Base-by-base conservation (phyloP, 192 early-diverging fungal species). In the Backusella tarrabulga region DNA sequence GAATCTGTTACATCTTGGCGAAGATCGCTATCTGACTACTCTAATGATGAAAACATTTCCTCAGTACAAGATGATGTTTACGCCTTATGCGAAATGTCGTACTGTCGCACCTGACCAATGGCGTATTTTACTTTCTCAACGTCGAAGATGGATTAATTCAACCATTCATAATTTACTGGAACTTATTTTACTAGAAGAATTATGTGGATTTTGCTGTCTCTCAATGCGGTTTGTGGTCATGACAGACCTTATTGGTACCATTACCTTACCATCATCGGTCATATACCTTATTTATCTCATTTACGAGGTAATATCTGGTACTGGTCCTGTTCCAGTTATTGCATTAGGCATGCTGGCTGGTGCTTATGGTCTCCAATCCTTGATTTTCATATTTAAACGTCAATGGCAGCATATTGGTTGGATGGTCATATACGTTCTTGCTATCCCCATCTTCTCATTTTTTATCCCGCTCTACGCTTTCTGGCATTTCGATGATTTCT, bases 401-500 rank as follows among this genome's bases (percentile, higher is more conserved):
- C 89, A 94, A 81, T 92, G 89, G 87, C 88, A 92, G 77, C 90
- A 92, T 75, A 92, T 95, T 72, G 91, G 91, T n/a, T 95, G 94
- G 95, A 95, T 97, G 95, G 86, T 97, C 35, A 92, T 96, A 71
- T 92, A 90, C 71, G 88, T 95, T 44, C 56, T 92, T 36, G 93
- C 93, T 9, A 91, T 93, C 79, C 93, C 93, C 11, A 82, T 94
- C 14, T 95, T 94, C 83, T 85, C 85, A 21, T 88, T 91, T 77
- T 81, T 88, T 40, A 88, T 89, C 72, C 88, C 88, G 19, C 50
- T 91, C 32, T 97, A 95, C 85, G 79, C 96, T 26, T 97, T 96
- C 88, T 99, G 98, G 98, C 96, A 97, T 87, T 97, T 98, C 83
- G 98, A 99, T 81, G 96, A 99, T 80, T 99, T 99, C 80, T 97